Conservation (phyloP, 208 protist genomes). For the Balamuthia mandrillaris region DNA sequence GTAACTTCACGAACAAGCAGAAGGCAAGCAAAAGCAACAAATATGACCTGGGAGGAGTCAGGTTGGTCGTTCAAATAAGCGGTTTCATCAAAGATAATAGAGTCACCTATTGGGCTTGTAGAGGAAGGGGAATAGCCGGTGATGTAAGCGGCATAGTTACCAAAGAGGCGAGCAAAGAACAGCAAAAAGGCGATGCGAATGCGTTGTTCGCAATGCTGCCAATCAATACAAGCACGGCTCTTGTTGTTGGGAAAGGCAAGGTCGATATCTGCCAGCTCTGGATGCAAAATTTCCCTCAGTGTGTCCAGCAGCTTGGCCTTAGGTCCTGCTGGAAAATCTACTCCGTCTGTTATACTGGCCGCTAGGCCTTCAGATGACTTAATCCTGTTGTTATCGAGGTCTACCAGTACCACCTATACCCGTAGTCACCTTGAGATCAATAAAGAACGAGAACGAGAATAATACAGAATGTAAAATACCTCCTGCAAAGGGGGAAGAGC, state of each 20-base stretch:
- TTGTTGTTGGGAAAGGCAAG: slow-evolving; percentile 2
- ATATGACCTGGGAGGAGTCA: neutral
- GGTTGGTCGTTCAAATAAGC: too few relatives aligned
- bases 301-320: neutral
- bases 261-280: neutral
- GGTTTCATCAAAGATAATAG: too few relatives aligned
- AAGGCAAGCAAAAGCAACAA: too few relatives aligned
- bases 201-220: neutral
- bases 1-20: neutral
- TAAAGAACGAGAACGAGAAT: neutral
- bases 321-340: too few relatives aligned
- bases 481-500: neutral
- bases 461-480: neutral
- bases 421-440: neutral
- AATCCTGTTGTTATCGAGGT: neutral
- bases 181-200: neutral
- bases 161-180: neutral
- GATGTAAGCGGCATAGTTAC: neutral
- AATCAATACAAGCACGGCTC: too few relatives aligned
- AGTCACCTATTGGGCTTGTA: neutral
- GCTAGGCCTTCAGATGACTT: neutral
- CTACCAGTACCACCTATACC: neutral
- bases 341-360: too few relatives aligned
- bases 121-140: neutral
- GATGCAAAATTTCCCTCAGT: neutral